phyloP scores from a whole-genome alignment of 1,139 yeast genomes.

The Meyerozyma guilliermondii region DNA sequence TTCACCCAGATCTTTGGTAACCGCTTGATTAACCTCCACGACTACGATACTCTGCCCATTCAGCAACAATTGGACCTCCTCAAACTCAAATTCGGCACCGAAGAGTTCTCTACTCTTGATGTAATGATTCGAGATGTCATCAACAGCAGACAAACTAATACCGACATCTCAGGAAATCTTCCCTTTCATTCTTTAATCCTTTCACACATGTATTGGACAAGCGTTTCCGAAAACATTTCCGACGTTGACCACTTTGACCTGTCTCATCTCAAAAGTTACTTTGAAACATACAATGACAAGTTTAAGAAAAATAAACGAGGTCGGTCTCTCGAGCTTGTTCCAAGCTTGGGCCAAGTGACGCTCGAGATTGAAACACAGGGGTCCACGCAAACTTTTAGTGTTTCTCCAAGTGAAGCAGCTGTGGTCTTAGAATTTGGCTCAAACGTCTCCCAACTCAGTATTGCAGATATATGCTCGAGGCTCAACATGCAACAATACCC shows the following conservation, averaged over 20 bases:
- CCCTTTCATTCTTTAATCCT: constrained; percentile 26
- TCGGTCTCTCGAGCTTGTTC: constrained; percentile 53
- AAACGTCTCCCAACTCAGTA: constrained; percentile 19
- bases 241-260: constrained; percentile 36
- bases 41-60: constrained; percentile 41
- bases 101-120: constrained; percentile 63
- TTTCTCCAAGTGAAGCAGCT: constrained; percentile 67
- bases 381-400: constrained; percentile 36
- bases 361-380: constrained; percentile 49
- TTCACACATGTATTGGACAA: constrained; percentile 52
- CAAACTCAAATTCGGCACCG: constrained; percentile 62
- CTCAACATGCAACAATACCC: constrained; percentile 35
- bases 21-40: constrained; percentile 45
- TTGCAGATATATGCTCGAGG: constrained; percentile 19
- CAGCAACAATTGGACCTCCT: constrained; percentile 45
- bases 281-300: constrained; percentile 38
- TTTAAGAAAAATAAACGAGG: constrained; percentile 49
- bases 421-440: constrained; percentile 53
- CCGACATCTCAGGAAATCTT: constrained; percentile 3
- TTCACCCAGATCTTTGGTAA: constrained; percentile 63
- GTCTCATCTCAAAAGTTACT: constrained; percentile 38
- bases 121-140: constrained; percentile 79
- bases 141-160: constrained; percentile 38
- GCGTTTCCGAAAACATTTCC: constrained; percentile 22
- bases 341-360: constrained; percentile 59